Evolutionary conservation across 2,329 filamentous ascomycete species (phyloP).

Genomic region (Penicillium carneum): DNA sequence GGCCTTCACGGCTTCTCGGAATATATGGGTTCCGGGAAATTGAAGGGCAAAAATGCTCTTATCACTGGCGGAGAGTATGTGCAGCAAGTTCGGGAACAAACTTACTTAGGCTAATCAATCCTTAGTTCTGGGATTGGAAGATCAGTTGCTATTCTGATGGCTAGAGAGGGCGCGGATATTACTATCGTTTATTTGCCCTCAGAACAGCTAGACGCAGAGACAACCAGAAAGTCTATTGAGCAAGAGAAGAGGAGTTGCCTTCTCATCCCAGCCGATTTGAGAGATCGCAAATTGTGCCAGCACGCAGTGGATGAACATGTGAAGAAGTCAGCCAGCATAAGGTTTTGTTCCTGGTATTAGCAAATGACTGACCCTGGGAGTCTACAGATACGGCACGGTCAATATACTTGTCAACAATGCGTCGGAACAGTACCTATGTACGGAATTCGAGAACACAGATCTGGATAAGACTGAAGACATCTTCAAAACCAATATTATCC

Average conservation of each 20-base stretch:
- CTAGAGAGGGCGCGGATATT: constrained; percentile 27
- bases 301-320: constrained; percentile 63
- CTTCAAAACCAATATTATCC: constrained; percentile 65
- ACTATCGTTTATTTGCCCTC: constrained; percentile 24
- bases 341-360: constrained; percentile 52
- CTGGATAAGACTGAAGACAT: constrained; percentile 63
- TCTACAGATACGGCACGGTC: constrained; percentile 54
- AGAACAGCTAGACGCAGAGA: constrained; percentile 25
- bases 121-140: constrained; percentile 26
- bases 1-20: constrained; percentile 39
- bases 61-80: constrained; percentile 66
- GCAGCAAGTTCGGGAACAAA: constrained; percentile 62
- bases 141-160: constrained; percentile 26
- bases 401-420: constrained; percentile 67
- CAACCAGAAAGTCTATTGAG: constrained; percentile 18
- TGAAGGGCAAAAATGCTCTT: constrained; percentile 60
- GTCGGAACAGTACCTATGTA: constrained; percentile 63
- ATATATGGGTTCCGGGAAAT: constrained; percentile 58
- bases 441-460: constrained; percentile 57
- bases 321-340: constrained; percentile 48
- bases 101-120: constrained; percentile 59
- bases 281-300: constrained; percentile 49
- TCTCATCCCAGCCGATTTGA: constrained; percentile 21
- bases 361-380: constrained; percentile 55
- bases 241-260: constrained; percentile 20